Evolutionary conservation across 2,329 filamentous ascomycete species (phyloP), one percentile per base, ranked within the genome.

Genomic region (Cladophialophora immunda): DNA sequence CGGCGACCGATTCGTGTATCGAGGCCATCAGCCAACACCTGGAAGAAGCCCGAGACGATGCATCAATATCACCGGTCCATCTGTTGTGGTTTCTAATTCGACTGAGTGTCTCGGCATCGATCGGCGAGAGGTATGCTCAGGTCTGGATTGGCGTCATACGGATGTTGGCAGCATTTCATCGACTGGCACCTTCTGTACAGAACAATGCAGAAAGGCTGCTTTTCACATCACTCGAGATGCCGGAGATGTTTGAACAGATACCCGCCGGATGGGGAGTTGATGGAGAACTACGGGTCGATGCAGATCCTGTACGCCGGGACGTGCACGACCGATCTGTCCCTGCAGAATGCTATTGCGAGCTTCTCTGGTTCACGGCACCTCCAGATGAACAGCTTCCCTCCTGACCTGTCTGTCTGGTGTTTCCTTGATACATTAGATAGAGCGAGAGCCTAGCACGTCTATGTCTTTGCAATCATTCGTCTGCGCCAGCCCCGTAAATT

Each of bases 311-410:
- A 15, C 22, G 36, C 13, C 47, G 30, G 30, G 22, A 30, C 34
- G 22, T 53, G 58, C 41, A 61, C 29, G 45, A 19, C 38, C 58
- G 58, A 22, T 61, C 45, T 17, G 58, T 61, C 13, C 58, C 58
- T 17, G 58, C 34, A 6, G 58, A 61, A 36, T 61, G 58, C 30
- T 61, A 53, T 32, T 61, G 58, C 45, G 58, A 61, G 45, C 29
- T 61, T 6, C 58, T 61, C 19, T 61, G 58, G 58, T 53, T 61
- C 30, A 61, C 41, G 11, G 58, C 47, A 25, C 58, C 58, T 22
- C 58, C 58, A n/a, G 50, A 22, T 36, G 45, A 41, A 61, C 54
- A 45, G 52, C 4, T n/a, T 34, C 32, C 32, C 32, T 34, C 2
- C 9, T 11, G 4, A 2, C 11, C 32, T 2, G 32, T 34, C 32